Percentiles rank a stretch among this genome's conserved stretches.
These are phyloP conservation scores for Candida golubevii DNA, from an alignment of 805 yeast species.

Conservation along the genomic window DNA sequence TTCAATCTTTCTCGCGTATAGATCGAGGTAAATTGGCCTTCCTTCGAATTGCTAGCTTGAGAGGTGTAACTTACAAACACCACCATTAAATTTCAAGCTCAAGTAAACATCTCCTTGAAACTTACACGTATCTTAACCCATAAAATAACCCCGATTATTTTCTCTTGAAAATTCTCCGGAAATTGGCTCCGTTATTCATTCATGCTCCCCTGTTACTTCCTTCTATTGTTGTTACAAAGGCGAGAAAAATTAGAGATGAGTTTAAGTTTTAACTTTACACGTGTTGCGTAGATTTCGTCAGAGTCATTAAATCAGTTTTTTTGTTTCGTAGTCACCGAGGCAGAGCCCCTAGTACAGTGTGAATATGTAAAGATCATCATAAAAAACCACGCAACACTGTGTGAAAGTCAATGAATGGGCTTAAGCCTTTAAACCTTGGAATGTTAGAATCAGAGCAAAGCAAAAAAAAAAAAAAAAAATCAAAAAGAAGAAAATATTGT, in stretches of 20 bases:
- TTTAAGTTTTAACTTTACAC: background rate
- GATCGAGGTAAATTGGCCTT: no score
- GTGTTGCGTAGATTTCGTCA: constrained; percentile 23
- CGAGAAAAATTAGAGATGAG: background rate
- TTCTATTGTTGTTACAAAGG: background rate
- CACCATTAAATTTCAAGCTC: no score
- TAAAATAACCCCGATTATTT: no score
- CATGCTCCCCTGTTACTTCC: no score
- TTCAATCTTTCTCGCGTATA: no score
- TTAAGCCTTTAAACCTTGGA: background rate
- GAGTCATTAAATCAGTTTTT: constrained; percentile 48
- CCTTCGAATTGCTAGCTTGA: no score
- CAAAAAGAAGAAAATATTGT: background rate
- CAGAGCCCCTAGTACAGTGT: constrained; percentile 43
- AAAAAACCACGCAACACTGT: constrained; percentile 20
- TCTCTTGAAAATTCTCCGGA: no score
- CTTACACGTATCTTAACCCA: no score
- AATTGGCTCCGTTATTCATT: no score
- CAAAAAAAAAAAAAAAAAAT: background rate
- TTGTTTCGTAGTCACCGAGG: constrained; percentile 36
- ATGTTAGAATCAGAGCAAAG: constrained; percentile 5
- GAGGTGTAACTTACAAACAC: no score
- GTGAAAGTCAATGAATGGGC: constrained; percentile 19
- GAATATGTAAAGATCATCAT: constrained; percentile 49
- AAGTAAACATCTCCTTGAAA: no score